A percentile compares a stretch with the other conserved stretches of the same genome.
Conservation (phyloP, 2,329 filamentous ascomycete species). For the Teratosphaeria destructans region DNA sequence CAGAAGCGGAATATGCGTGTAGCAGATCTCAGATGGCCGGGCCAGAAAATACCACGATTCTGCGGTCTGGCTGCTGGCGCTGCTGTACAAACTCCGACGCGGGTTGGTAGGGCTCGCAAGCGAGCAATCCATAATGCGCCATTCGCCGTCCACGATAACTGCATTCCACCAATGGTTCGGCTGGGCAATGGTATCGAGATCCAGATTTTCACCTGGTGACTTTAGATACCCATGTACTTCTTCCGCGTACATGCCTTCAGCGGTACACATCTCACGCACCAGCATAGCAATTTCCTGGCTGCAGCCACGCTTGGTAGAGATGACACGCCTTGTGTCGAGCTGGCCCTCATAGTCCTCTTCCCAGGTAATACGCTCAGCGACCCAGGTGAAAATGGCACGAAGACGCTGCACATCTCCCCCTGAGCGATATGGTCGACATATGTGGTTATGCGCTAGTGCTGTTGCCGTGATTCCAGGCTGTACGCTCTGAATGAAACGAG, state of each 20-base stretch:
- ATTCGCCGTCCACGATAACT: constrained; percentile 84
- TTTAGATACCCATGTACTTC: constrained; percentile 86
- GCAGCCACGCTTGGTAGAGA: constrained; percentile 73
- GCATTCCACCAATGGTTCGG: constrained; percentile 98
- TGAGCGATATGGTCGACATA: constrained; percentile 87
- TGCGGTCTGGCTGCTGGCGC: constrained; percentile 55
- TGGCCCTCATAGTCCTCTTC: constrained; percentile 88
- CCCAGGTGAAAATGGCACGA: constrained; percentile 94
- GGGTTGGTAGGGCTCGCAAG: constrained; percentile 87
- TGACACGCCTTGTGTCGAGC: constrained; percentile 70
- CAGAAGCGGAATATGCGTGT: constrained; percentile 84
- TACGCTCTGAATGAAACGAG: constrained; percentile 69
- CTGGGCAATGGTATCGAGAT: constrained; percentile 70
- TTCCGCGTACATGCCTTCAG: constrained; percentile 80
- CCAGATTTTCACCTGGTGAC: constrained; percentile 69
- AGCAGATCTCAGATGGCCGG: constrained; percentile 80
- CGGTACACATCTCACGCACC: constrained; percentile 85
- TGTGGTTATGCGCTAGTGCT: constrained; percentile 77
- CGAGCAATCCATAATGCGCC: constrained; percentile 92
- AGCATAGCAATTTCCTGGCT: constrained; percentile 82
- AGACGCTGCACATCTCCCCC: constrained; percentile 68
- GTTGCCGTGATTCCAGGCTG: constrained; percentile 73
- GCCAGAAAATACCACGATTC: constrained; percentile 93
- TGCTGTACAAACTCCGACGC: constrained; percentile 66
- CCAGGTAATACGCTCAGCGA: constrained; percentile 89